A percentile compares a stretch with the other conserved stretches of the same genome.
Evolutionary conservation across 768 basidiomycete species (phyloP).

Genomic region (Hericium rajendrae): DNA sequence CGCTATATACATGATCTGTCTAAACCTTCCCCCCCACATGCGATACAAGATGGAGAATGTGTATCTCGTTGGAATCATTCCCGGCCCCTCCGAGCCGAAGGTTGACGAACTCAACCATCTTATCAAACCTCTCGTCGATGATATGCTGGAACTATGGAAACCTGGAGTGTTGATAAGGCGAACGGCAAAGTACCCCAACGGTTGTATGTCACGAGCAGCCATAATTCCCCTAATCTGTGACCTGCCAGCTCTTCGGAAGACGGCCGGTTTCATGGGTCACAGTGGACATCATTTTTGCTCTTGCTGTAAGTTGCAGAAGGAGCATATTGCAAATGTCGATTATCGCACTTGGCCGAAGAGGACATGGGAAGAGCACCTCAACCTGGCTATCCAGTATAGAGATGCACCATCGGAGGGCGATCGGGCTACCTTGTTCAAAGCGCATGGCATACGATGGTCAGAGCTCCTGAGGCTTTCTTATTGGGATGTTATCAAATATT

Average conservation of each 20-base stretch:
- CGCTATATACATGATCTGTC: constrained; percentile 23
- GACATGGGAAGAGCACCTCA: constrained; percentile 2
- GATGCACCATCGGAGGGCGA: constrained; percentile 6
- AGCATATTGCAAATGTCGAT: constrained; percentile 22
- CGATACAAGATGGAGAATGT: constrained; percentile 30
- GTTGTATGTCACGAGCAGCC: neutral
- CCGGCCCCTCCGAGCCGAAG: constrained; percentile 30
- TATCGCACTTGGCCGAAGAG: constrained; percentile 16
- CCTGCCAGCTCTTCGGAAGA: neutral
- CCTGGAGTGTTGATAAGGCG: constrained; percentile 20
- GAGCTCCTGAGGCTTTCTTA: constrained; percentile 28
- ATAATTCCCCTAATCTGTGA: neutral
- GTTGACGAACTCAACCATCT: constrained; percentile 27
- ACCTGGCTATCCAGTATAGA: constrained; percentile 10
- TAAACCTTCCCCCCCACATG: constrained; percentile 27
- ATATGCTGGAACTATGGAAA: constrained; percentile 25
- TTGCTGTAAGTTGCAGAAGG: neutral
- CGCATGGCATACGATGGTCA: constrained; percentile 19
- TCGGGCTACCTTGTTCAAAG: constrained; percentile 6
- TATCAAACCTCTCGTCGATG: constrained; percentile 28
- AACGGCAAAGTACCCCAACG: constrained; percentile 12
- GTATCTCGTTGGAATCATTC: constrained; percentile 32
- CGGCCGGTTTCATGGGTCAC: neutral
- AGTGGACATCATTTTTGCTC: neutral
- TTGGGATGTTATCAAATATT: constrained; percentile 25